Conservation (phyloP, 2,329 filamentous ascomycete species). For the Lasiodiplodia theobromae region DNA sequence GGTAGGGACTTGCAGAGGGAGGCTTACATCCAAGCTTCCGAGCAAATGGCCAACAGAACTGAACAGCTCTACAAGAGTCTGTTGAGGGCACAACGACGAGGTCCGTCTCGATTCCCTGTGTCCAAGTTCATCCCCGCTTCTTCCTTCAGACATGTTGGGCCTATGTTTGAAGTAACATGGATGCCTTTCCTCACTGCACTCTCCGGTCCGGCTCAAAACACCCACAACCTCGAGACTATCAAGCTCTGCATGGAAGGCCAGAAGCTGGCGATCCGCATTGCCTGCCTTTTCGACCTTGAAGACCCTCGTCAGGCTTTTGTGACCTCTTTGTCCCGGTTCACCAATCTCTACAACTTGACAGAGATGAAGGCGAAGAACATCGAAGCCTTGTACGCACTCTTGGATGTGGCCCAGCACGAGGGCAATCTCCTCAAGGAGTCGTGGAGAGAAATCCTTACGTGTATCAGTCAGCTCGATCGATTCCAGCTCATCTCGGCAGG, state of each 20-base stretch:
- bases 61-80: slow-evolving; percentile 92
- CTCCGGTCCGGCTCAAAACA: slow-evolving; percentile 91
- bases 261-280: slow-evolving; percentile 90
- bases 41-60: slow-evolving; percentile 84
- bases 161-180: slow-evolving; percentile 99
- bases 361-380: slow-evolving; percentile 97
- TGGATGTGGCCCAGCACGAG: slow-evolving; percentile 92
- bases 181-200: slow-evolving; percentile 98
- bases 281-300: slow-evolving; percentile 90
- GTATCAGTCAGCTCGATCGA: slow-evolving; percentile 93
- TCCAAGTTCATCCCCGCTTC: slow-evolving; percentile 88
- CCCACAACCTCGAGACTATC: slow-evolving; percentile 90
- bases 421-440: slow-evolving; percentile 88
- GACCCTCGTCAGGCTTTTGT: slow-evolving; percentile 97
- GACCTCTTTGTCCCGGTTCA: slow-evolving; percentile 88
- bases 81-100: slow-evolving; percentile 86
- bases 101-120: slow-evolving; percentile 71
- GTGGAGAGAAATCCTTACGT: slow-evolving; percentile 95
- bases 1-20: slow-evolving; percentile 91
- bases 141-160: slow-evolving; percentile 91
- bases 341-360: slow-evolving; percentile 92
- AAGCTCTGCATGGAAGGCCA: slow-evolving; percentile 93
- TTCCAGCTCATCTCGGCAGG: slow-evolving; percentile 94
- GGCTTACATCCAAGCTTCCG: slow-evolving; percentile 91
- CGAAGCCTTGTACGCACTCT: slow-evolving; percentile 87